Evolutionary conservation across 257 asterid genomes (phyloP).

Genomic region (Asclepias syriaca): DNA sequence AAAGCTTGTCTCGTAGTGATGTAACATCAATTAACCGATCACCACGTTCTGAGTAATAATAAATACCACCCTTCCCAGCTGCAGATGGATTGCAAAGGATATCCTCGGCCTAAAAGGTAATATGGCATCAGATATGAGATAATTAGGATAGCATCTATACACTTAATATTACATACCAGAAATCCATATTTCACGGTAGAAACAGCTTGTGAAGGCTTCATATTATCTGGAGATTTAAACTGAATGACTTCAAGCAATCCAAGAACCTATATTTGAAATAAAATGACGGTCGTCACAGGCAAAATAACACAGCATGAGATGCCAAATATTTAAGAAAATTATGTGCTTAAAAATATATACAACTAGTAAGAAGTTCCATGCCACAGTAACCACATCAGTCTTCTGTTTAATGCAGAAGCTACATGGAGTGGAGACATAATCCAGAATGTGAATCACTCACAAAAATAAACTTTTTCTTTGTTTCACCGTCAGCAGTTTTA

Average conservation of each 20-base stretch:
- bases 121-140: conserved; percentile 11
- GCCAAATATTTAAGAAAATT: background rate
- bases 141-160: conserved; percentile 8
- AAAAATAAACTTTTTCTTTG: background rate
- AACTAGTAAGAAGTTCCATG: background rate
- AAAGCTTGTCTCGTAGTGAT: conserved; percentile 75
- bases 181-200: conserved; percentile 57
- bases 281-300: background rate
- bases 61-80: conserved; percentile 56
- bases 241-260: conserved; percentile 83
- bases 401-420: background rate
- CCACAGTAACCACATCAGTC: background rate
- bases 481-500: background rate
- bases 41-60: conserved; percentile 89
- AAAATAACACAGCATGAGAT: background rate
- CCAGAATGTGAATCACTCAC: background rate
- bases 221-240: conserved; percentile 71
- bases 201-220: conserved; percentile 67
- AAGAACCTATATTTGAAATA: conserved; percentile 45
- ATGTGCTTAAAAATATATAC: background rate
- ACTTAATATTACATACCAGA: conserved; percentile 35
- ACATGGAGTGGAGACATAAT: background rate
- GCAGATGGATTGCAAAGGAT: conserved; percentile 58
- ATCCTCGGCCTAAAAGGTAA: conserved; percentile 68
- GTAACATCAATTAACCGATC: conserved; percentile 84